These are phyloP conservation scores for Candida easanensis DNA, from an alignment of 805 yeast species.

Conservation along the genomic window DNA sequence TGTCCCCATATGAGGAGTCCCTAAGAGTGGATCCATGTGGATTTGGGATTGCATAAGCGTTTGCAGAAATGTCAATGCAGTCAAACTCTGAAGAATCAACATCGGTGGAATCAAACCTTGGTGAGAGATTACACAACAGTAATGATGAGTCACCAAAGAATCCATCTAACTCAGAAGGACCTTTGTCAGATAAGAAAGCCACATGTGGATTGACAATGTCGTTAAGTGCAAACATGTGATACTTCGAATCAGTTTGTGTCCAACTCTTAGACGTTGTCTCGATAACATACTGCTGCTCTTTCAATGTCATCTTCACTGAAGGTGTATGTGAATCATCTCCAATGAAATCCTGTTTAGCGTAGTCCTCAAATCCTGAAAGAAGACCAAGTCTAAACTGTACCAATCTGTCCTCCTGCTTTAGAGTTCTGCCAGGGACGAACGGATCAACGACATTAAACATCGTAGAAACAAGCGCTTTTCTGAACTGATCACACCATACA, in stretches of 20 bases:
- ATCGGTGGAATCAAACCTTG: background rate
- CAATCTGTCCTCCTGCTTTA: constrained; percentile 56
- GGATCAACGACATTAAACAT: constrained; percentile 60
- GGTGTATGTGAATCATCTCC: constrained; percentile 6
- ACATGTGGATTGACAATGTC: constrained; percentile 2
- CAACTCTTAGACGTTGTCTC: constrained; percentile 3
- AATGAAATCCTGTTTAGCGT: constrained; percentile 26
- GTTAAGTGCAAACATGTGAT: constrained; percentile 6
- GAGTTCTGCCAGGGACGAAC: constrained; percentile 45
- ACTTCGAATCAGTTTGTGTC: background rate
- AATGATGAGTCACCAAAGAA: constrained; percentile 2
- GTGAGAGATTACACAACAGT: constrained; percentile 11
- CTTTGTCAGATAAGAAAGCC: constrained; percentile 4
- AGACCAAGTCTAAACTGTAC: constrained; percentile 42
- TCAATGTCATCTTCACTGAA: constrained; percentile 20
- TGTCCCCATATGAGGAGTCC: constrained; percentile 59
- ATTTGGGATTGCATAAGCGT: constrained; percentile 46
- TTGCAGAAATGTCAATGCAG: constrained; percentile 45
- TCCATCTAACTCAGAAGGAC: constrained; percentile 1
- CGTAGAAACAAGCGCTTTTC: constrained; percentile 57
- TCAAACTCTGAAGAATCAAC: constrained; percentile 13
- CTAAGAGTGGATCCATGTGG: constrained; percentile 32
- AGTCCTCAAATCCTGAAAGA: constrained; percentile 56
- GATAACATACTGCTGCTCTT: constrained; percentile 18
- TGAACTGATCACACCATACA: constrained; percentile 92